These are phyloP conservation scores for Saccharomycopsis amapae DNA, from an alignment of 805 yeast species.

Conservation along the genomic window DNA sequence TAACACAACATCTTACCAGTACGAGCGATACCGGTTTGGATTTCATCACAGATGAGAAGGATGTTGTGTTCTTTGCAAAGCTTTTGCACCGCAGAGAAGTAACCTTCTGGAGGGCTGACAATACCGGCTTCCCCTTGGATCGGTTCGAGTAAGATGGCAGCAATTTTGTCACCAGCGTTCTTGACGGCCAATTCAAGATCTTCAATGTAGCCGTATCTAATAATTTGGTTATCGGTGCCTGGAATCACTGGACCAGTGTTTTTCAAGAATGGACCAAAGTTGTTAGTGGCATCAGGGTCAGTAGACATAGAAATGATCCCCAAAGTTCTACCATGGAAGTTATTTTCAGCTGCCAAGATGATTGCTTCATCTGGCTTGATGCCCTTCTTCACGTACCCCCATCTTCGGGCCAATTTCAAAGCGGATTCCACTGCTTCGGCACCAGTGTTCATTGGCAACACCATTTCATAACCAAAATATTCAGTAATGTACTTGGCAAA, in stretches of 20 bases:
- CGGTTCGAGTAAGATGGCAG: conserved; percentile 89
- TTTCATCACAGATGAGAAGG: conserved; percentile 89
- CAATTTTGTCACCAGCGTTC: conserved; percentile 80
- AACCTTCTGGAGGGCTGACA: conserved; percentile 83
- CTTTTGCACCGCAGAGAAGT: conserved; percentile 62
- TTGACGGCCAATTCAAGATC: conserved; percentile 79
- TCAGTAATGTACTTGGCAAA: conserved; percentile 86
- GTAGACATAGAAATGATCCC: conserved; percentile 96
- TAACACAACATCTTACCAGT: conserved; percentile 91
- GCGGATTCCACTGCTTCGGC: conserved; percentile 98
- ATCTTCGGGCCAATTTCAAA: conserved; percentile 87
- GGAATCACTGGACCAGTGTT: conserved; percentile 84
- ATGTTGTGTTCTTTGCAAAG: conserved; percentile 81
- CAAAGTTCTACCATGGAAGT: conserved; percentile 94
- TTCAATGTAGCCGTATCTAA: conserved; percentile 79
- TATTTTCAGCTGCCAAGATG: conserved; percentile 77
- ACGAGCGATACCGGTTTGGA: conserved; percentile 96
- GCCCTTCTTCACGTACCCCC: conserved; percentile 89
- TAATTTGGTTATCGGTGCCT: conserved; percentile 52
- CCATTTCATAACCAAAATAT: conserved; percentile 84
- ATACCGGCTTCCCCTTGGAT: conserved; percentile 99
- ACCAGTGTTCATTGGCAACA: conserved; percentile 97
- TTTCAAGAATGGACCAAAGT: conserved; percentile 83
- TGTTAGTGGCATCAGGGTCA: conserved; percentile 82
- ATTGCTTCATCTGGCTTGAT: conserved; percentile 81